A percentile compares a stretch with the other conserved stretches of the same genome.
phyloP scores from a whole-genome alignment of 179 eudicot species.

The Camellia oleifera region DNA sequence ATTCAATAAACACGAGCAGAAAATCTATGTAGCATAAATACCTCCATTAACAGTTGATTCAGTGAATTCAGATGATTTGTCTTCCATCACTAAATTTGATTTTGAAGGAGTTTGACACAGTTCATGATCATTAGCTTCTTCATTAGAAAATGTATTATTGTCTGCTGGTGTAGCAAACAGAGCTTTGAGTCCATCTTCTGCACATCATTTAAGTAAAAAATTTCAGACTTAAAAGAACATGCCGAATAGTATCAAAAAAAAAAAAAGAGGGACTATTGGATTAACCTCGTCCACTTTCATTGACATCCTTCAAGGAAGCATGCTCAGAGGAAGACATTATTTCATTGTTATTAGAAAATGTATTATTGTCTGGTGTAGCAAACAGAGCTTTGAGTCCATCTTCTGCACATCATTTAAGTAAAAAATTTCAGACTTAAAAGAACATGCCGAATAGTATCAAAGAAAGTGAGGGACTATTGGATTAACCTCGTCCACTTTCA shows the following conservation, averaged over 20 bases:
- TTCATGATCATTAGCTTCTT: neutral
- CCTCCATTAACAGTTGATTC: too few species aligned
- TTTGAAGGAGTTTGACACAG: neutral
- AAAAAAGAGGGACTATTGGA: neutral
- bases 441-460: too few species aligned
- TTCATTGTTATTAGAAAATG: neutral
- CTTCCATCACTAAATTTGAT: too few species aligned
- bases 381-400: constrained; percentile 6
- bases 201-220: neutral
- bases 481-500: neutral
- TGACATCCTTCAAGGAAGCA: constrained; percentile 1
- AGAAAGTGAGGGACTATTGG: neutral
- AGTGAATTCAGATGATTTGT: too few species aligned
- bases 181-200: constrained; percentile 8
- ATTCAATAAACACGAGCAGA: too few species aligned
- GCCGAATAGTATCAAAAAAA: neutral
- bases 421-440: neutral
- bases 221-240: neutral
- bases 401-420: constrained; percentile 1
- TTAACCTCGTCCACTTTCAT: neutral
- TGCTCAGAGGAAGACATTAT: neutral
- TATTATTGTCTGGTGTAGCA: constrained; percentile 6
- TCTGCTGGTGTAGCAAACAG: constrained; percentile 9
- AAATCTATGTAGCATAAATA: too few species aligned
- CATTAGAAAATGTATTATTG: too few species aligned